phyloP scores from a whole-genome alignment of 1,284 basidiomycete genomes.

The Fomitopsis palustris region DNA sequence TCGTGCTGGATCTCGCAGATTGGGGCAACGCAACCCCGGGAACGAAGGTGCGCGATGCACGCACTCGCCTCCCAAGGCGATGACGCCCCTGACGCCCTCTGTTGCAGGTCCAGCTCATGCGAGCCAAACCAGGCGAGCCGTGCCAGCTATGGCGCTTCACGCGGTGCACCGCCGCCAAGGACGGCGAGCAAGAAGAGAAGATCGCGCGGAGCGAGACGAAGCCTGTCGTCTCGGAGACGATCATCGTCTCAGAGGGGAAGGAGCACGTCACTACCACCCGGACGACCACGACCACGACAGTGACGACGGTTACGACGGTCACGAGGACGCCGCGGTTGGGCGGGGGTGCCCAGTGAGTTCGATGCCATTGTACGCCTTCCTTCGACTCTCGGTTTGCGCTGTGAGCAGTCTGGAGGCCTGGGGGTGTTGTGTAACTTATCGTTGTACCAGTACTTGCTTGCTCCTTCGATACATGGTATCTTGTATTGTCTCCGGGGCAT shows the following conservation, averaged over 20 bases:
- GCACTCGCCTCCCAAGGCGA: neutral
- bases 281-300: constrained; percentile 23
- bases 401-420: too few relatives aligned
- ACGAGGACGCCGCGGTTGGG: constrained; percentile 16
- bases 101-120: constrained; percentile 20
- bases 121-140: constrained; percentile 10
- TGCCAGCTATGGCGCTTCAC: constrained; percentile 24
- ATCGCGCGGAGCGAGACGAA: constrained; percentile 13
- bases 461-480: too few relatives aligned
- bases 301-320: constrained; percentile 25
- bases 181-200: constrained; percentile 10
- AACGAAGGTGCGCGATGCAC: constrained; percentile 16
- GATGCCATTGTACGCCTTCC: too few relatives aligned
- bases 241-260: constrained; percentile 20
- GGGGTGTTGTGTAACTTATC: too few relatives aligned
- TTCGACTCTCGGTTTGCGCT: too few relatives aligned
- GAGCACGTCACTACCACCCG: constrained; percentile 21
- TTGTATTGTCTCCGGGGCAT: too few relatives aligned
- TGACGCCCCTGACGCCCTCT: neutral
- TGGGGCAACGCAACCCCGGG: constrained; percentile 18
- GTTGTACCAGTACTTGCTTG: too few relatives aligned
- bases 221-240: constrained; percentile 21
- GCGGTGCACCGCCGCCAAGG: constrained; percentile 14
- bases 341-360: neutral
- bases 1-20: constrained; percentile 21